A percentile compares a stretch with the other conserved stretches of the same genome.
Conservation (phyloP, 1,284 basidiomycete genomes). For the Malassezia brasiliensis region DNA sequence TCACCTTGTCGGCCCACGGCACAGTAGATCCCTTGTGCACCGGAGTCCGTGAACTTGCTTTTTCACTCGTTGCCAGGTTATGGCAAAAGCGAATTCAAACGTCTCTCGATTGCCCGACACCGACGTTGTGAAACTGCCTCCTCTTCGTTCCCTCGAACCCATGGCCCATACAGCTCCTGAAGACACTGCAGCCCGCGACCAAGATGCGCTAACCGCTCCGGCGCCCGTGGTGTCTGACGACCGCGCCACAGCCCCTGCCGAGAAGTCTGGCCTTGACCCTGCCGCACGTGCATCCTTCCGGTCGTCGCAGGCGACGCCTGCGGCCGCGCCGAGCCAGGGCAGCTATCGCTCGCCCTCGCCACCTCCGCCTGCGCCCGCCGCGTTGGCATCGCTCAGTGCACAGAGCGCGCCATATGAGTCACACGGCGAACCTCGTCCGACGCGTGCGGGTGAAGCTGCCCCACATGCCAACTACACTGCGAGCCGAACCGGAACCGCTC, state of each 20-base stretch:
- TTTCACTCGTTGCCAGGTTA: neutral
- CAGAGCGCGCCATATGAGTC: neutral
- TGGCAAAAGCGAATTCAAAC: neutral
- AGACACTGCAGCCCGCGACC: neutral
- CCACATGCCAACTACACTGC: neutral
- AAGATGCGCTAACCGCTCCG: neutral
- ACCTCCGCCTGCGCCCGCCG: constrained; percentile 10
- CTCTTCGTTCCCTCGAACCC: neutral
- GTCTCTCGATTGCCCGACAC: neutral
- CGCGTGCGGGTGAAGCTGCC: neutral
- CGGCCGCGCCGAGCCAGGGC: neutral
- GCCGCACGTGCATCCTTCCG: neutral
- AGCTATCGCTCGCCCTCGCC: neutral
- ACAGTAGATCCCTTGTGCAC: too few relatives aligned
- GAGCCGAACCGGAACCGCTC: too few relatives aligned
- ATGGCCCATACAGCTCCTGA: neutral
- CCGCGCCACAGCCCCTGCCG: neutral
- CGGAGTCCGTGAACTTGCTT: too few relatives aligned
- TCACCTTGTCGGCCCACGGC: too few relatives aligned
- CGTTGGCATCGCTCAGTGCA: neutral
- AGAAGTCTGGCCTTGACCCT: neutral
- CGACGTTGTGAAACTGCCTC: neutral
- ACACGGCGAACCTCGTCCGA: neutral
- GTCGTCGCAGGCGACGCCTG: neutral
- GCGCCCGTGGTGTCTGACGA: neutral